Conservation (phyloP, 306 rosid species). For the Hippophae rhamnoides region DNA sequence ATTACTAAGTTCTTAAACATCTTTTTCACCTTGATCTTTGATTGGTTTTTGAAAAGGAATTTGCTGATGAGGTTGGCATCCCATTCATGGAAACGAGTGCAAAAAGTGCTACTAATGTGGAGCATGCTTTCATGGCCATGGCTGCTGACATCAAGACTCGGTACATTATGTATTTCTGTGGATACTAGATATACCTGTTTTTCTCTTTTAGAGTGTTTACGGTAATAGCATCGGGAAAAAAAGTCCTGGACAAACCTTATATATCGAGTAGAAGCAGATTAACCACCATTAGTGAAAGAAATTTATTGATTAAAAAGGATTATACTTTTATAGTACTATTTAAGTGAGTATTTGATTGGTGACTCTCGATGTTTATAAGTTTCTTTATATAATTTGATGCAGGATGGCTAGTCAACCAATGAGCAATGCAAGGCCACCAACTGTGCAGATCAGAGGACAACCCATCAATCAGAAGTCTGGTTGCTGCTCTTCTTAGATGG, state of each 20-base stretch:
- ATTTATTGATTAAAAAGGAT: neutral
- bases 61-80: conserved; percentile 49
- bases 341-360: neutral
- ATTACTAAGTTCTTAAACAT: neutral
- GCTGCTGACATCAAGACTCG: conserved; percentile 43
- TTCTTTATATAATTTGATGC: neutral
- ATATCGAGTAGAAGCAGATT: too few relatives aligned
- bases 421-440: conserved; percentile 42
- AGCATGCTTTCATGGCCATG: conserved; percentile 53
- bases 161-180: conserved; percentile 5
- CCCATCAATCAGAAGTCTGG: conserved; percentile 54
- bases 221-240: too few relatives aligned
- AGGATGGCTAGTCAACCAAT: conserved; percentile 57
- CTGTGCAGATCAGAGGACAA: conserved; percentile 48
- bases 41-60: conserved; percentile 22
- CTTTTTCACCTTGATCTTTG: neutral
- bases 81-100: conserved; percentile 58
- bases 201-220: too few relatives aligned
- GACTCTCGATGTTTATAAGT: neutral
- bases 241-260: too few relatives aligned
- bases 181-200: neutral
- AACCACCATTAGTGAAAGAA: neutral
- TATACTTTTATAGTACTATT: neutral
- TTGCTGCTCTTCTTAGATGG: conserved; percentile 46
- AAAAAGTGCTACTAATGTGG: conserved; percentile 39